Conservation (phyloP, 345 rosid species). For the Euphorbia tirucalli region DNA sequence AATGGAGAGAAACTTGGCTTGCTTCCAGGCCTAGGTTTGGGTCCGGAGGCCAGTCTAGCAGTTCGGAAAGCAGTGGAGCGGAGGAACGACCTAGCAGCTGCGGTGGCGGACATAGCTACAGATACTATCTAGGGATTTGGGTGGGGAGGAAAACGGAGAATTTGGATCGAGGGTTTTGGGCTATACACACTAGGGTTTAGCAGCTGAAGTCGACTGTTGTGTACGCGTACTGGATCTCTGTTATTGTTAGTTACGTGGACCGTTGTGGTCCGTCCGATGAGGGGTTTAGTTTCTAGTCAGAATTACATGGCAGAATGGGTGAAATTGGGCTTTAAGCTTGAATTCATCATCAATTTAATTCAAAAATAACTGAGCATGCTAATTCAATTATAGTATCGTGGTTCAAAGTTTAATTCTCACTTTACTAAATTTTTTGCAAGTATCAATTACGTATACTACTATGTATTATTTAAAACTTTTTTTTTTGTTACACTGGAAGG, state of each 20-base stretch:
- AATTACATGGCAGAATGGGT: no score
- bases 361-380: no score
- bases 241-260: neutral
- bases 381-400: no score
- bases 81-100: constrained; percentile 60
- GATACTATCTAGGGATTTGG: neutral
- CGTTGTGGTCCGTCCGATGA: neutral
- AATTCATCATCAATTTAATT: no score
- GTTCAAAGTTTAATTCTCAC: no score
- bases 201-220: neutral
- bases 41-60: constrained; percentile 32
- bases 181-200: neutral
- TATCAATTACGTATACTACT: no score
- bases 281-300: no score
- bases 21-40: constrained; percentile 28
- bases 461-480: no score
- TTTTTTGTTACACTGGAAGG: no score
- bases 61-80: constrained; percentile 45
- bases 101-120: constrained; percentile 50
- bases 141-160: neutral
- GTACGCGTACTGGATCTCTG: neutral
- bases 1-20: constrained; percentile 42
- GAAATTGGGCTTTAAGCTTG: no score
- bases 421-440: no score
- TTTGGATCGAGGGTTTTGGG: constrained; percentile 4